These are phyloP conservation scores for Podaxis mareebaensis DNA, from an alignment of 768 basidiomycete genomes.

Conservation along the genomic window DNA sequence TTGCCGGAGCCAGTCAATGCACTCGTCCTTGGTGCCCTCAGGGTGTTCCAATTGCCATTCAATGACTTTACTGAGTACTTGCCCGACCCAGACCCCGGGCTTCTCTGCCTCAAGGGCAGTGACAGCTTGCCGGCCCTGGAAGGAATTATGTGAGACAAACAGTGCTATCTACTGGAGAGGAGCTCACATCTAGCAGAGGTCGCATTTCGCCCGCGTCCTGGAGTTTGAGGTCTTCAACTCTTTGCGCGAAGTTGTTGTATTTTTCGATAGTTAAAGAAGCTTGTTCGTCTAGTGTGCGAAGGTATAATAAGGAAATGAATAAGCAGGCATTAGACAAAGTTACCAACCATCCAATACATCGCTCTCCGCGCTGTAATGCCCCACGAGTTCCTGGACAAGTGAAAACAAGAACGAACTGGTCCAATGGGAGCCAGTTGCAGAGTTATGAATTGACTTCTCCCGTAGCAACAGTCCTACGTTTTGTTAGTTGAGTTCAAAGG, in stretches of 20 bases:
- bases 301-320: constrained; percentile 1
- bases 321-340: background rate
- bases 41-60: constrained; percentile 90
- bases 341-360: constrained; percentile 48
- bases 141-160: constrained; percentile 3
- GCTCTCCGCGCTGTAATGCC: constrained; percentile 43
- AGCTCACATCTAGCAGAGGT: constrained; percentile 76
- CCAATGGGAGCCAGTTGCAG: constrained; percentile 66
- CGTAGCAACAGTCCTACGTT: constrained; percentile 67
- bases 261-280: constrained; percentile 49
- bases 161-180: background rate
- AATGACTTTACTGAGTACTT: constrained; percentile 63
- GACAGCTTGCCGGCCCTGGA: constrained; percentile 72
- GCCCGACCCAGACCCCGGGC: constrained; percentile 72
- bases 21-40: constrained; percentile 60
- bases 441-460: constrained; percentile 64
- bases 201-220: constrained; percentile 63
- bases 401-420: constrained; percentile 73
- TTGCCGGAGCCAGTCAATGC: constrained; percentile 66
- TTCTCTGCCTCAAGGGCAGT: constrained; percentile 49
- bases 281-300: constrained; percentile 34
- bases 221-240: constrained; percentile 64
- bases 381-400: constrained; percentile 67
- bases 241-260: constrained; percentile 67
- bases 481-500: constrained; percentile 10